These are phyloP conservation scores for Ophiocordyceps sinensis DNA, from an alignment of 2,329 filamentous ascomycete species.

Conservation along the genomic window DNA sequence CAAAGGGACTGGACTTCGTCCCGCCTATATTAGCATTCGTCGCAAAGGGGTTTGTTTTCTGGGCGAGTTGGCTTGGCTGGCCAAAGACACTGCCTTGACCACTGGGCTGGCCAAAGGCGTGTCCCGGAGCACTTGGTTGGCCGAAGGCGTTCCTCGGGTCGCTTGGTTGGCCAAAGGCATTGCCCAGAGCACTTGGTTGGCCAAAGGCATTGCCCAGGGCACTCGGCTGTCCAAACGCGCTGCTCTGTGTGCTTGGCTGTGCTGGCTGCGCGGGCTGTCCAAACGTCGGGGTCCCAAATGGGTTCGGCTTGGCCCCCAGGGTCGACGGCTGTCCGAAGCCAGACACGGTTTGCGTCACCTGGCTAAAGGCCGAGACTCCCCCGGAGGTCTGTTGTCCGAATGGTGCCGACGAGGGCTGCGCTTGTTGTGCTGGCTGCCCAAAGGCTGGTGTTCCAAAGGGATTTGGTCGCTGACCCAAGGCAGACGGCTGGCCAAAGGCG, in stretches of 20 bases:
- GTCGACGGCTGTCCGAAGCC: constrained; percentile 27
- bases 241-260: constrained; percentile 9
- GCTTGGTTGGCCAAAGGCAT: constrained; percentile 8
- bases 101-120: constrained; percentile 9
- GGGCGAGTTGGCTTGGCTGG: constrained; percentile 21
- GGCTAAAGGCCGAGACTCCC: constrained; percentile 23
- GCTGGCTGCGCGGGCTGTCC: constrained; percentile 19
- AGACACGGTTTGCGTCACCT: constrained; percentile 17
- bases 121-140: constrained; percentile 7
- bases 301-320: constrained; percentile 16
- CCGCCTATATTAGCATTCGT: constrained; percentile 2
- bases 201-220: neutral
- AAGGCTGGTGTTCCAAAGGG: constrained; percentile 19
- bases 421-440: constrained; percentile 18
- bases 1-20: constrained; percentile 12
- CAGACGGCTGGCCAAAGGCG: constrained; percentile 25
- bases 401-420: constrained; percentile 15
- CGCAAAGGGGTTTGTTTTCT: constrained; percentile 23
- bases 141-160: neutral
- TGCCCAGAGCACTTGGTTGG: constrained; percentile 9
- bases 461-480: constrained; percentile 17
- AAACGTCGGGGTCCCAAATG: constrained; percentile 19
- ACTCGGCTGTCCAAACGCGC: constrained; percentile 9
- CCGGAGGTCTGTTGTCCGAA: constrained; percentile 26
- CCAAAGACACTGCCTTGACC: constrained; percentile 14